A percentile compares a stretch with the other conserved stretches of the same genome.
Evolutionary conservation across 106 monocot genomes (phyloP).

Genomic region (Dendrobium nobile): DNA sequence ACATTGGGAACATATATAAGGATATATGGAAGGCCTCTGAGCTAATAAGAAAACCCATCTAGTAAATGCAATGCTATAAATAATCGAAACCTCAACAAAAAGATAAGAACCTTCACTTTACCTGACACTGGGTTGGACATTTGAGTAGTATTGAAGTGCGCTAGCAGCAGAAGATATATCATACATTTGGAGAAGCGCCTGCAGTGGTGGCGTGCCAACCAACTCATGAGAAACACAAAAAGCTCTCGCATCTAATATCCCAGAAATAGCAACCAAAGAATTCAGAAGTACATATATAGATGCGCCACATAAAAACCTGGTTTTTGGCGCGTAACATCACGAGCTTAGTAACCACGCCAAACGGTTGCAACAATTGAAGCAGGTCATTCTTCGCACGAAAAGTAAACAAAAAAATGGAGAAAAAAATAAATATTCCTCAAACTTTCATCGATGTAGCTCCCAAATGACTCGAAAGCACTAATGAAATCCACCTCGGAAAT

Average conservation of each 20-base stretch:
- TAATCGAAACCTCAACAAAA: background rate
- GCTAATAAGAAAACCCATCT: background rate
- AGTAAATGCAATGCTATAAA: background rate
- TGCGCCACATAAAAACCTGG: conserved; percentile 27
- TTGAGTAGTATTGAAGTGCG: conserved; percentile 53
- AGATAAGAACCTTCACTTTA: conserved; percentile 3
- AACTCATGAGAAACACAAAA: background rate
- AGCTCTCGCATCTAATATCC: background rate
- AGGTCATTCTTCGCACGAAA: conserved; percentile 41
- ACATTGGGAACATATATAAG: background rate
- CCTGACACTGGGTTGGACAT: conserved; percentile 58
- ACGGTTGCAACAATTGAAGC: conserved; percentile 62
- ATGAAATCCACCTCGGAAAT: conserved; percentile 52
- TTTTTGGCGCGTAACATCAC: conserved; percentile 72
- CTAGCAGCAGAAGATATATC: conserved; percentile 43
- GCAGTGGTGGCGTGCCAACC: background rate
- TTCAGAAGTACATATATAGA: background rate
- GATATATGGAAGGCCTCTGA: background rate
- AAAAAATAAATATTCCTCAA: background rate
- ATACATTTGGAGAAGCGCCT: conserved; percentile 79
- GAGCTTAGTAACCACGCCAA: conserved; percentile 49
- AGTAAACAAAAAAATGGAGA: background rate
- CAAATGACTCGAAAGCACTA: background rate
- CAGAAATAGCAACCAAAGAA: background rate
- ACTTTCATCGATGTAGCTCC: background rate